Base-by-base conservation (phyloP, 805 yeast genomes). In the Wickerhamiella vanderwaltii region DNA sequence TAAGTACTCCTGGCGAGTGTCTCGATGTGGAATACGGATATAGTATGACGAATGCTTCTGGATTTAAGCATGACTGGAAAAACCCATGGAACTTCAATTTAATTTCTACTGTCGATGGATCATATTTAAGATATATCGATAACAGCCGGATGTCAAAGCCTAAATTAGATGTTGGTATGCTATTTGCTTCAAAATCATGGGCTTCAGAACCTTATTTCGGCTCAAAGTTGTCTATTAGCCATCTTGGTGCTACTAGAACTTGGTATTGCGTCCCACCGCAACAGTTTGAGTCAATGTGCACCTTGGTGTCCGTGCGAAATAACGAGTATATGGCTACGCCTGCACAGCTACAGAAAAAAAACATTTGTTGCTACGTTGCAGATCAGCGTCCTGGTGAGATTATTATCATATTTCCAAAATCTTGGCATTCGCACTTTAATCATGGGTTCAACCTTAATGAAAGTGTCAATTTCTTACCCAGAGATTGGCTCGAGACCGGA, bases 161-260 rank as follows among this genome's bases (percentile, higher is more conserved):
- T 0, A 83, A 94, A 93, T 64, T 85, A 9, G 80, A 83, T 51
- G 71, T 84, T 18, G 95, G 95, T 0, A 81, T 87, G 20, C 66
- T 83, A 28, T 73, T 83, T 51, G 75, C 88, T 1, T 82, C 94
- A 0, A 82, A 83, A 55, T 80, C 93, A 55, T 85, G 95, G 94
- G 91, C 82, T 56, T 77, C 81, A 44, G 94, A 84, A 51, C 95
- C 85, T 56, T 94, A 82, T 56, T 81, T 79, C 55, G 78, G 94
- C 0, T 63, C 82, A 46, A 73, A 83, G 39, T 83, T 91, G 5
- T 82, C 81, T 55, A 84, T 83, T 55, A 84, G 85, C 53, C 94
- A 83, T 56, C 66, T 71, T 49, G 95, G 95, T 1, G 75, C 77
- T 15, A 72, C 83, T 1, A 82, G 82, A 54, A 76, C 83, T 48